Evolutionary conservation across 2,329 filamentous ascomycete genomes (phyloP), one percentile per base, ranked within the genome.

Genomic region (Penicillium frequentans): DNA sequence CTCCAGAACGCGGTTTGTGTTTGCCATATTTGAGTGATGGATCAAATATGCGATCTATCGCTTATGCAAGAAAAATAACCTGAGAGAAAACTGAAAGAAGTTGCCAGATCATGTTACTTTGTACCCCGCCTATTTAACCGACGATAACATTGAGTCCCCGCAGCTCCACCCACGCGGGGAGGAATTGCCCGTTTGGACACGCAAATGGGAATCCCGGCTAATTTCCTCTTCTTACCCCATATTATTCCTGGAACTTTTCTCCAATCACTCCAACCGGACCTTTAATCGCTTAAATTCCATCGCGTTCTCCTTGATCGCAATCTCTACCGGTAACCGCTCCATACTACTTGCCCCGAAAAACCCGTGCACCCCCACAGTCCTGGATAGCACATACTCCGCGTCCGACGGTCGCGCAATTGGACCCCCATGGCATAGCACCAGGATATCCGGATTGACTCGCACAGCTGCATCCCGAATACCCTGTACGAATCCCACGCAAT

Each of bases 301-400:
- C 4, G 82, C 83, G 44, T 83, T 83, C 51, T 81, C 78, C 49
- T 79, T 84, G 55, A 90, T 88, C 0, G 87, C 87, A 57, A 82
- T 75, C 68, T 90, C 87, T 11, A 90, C 87, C 0, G 87, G 87
- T 59, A 90, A 71, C 44, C 87, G 76, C 72, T 90, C 87, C 84
- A 90, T 88, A 53, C 83, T 73, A 59, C 86, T 89, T 11, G 87
- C 88, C 0, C 87, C 88, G 64, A 86, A 90, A 70, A 90, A 90
- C 0, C 88, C 87, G 73, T 90, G 86, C n/a, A 90, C 76, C 0
- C 86, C 87, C 39, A 78, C 81, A 1, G 85, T 87, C 62, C 81
- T 75, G 23, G 77, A 77, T 29, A 90, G 76, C 10, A 90, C 82
- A 68, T 84, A 88, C 61, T 82, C 76, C 0, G 87, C 87, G 69